These are phyloP conservation scores for Geosmithia putterillii DNA, from an alignment of 2,329 filamentous ascomycete species.

Conservation along the genomic window DNA sequence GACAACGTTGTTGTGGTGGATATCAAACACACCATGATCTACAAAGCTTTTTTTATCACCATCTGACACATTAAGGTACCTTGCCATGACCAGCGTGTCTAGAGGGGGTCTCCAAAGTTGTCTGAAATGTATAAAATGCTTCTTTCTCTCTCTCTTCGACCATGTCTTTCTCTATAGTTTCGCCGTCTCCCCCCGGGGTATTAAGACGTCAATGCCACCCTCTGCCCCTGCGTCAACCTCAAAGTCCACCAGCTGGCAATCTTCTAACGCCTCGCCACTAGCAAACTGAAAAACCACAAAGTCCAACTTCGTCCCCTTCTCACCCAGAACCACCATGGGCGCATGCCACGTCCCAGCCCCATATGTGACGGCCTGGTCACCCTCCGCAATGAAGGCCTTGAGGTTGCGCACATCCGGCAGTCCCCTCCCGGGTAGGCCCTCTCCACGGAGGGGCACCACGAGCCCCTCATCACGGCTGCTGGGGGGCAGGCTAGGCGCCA, in stretches of 20 bases:
- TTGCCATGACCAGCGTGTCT: too few species aligned
- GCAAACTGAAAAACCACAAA: constrained; percentile 86
- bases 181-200: background rate
- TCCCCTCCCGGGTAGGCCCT: constrained; percentile 43
- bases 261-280: constrained; percentile 70
- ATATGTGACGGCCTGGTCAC: constrained; percentile 80
- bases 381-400: constrained; percentile 66
- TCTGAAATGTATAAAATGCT: too few species aligned
- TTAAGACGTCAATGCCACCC: background rate
- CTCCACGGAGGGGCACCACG: constrained; percentile 12
- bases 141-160: background rate
- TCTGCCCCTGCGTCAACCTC: constrained; percentile 10
- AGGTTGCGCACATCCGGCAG: constrained; percentile 61
- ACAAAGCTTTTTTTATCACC: too few species aligned
- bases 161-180: background rate
- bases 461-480: constrained; percentile 10
- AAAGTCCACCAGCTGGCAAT: constrained; percentile 68
- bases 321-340: constrained; percentile 81
- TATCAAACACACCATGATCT: too few species aligned
- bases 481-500: constrained; percentile 62
- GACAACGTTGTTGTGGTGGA: too few species aligned
- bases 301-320: constrained; percentile 46
- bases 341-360: constrained; percentile 89
- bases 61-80: too few species aligned
- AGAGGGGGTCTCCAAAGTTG: too few species aligned